Conservation (phyloP, 192 early-diverging fungal species). For the Rhizoclosmatium sp. region DNA sequence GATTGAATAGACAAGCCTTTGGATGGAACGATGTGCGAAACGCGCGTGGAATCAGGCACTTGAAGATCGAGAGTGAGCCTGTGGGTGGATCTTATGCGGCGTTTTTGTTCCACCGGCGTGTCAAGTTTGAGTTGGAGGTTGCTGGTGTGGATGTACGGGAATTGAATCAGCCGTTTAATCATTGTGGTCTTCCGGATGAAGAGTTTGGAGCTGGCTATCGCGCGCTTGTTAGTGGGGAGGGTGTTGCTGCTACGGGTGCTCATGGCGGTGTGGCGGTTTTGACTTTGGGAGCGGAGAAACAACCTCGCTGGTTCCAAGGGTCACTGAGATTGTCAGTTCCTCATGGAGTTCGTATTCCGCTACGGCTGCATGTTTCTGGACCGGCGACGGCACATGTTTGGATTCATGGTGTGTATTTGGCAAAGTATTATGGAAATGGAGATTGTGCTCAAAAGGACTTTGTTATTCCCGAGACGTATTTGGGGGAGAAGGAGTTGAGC, state of each 20-base stretch:
- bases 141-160: constrained; percentile 77
- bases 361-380: constrained; percentile 73
- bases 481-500: constrained; percentile 4
- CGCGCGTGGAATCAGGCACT: constrained; percentile 73
- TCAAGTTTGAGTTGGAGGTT: constrained; percentile 66
- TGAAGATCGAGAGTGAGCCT: constrained; percentile 53
- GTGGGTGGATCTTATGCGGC: constrained; percentile 23
- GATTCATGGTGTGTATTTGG: constrained; percentile 73
- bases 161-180: constrained; percentile 65
- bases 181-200: constrained; percentile 81
- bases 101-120: constrained; percentile 17
- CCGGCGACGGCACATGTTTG: constrained; percentile 71
- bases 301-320: constrained; percentile 53
- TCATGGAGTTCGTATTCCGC: constrained; percentile 54
- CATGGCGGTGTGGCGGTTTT: not conserved
- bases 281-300: not conserved
- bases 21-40: constrained; percentile 78
- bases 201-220: constrained; percentile 40
- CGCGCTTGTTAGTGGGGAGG: constrained; percentile 33
- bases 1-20: constrained; percentile 73
- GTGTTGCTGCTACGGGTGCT: not conserved
- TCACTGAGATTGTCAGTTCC: constrained; percentile 28
- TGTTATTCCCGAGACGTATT: constrained; percentile 52
- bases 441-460: constrained; percentile 76
- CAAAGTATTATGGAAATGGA: constrained; percentile 73